Conservation (phyloP, 139 green algal genomes). For the Asterochloris sp. region DNA sequence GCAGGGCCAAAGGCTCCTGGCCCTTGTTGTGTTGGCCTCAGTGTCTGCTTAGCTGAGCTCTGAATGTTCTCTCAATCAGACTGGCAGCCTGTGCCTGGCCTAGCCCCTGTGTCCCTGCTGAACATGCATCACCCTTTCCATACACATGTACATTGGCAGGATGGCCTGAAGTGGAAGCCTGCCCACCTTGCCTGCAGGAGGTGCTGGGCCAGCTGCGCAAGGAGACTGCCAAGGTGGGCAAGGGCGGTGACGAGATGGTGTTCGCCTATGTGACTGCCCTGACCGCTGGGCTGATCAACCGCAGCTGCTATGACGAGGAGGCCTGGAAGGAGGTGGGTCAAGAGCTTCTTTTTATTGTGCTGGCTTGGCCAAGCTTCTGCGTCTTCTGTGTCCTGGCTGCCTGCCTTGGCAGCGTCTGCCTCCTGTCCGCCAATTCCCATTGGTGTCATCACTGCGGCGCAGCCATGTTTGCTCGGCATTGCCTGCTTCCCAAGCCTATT, state of each 20-base stretch:
- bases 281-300: conserved; percentile 9
- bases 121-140: too few relatives aligned
- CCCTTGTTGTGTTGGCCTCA: too few relatives aligned
- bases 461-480: too few relatives aligned
- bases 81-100: too few relatives aligned
- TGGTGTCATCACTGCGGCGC: background rate
- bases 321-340: conserved; percentile 7
- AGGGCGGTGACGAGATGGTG: conserved; percentile 6
- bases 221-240: background rate
- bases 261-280: conserved; percentile 6
- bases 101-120: too few relatives aligned
- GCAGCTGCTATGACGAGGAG: conserved; percentile 14
- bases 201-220: conserved; percentile 5
- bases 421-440: background rate
- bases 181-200: background rate
- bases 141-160: too few relatives aligned
- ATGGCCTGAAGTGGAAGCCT: too few relatives aligned
- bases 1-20: too few relatives aligned
- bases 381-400: background rate
- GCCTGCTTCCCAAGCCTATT: too few relatives aligned
- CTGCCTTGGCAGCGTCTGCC: background rate
- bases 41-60: too few relatives aligned
- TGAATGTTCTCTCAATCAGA: too few relatives aligned
- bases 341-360: too few relatives aligned
- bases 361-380: background rate